Conservation (phyloP, 306 rosid species). For the Canavalia gladiata region DNA sequence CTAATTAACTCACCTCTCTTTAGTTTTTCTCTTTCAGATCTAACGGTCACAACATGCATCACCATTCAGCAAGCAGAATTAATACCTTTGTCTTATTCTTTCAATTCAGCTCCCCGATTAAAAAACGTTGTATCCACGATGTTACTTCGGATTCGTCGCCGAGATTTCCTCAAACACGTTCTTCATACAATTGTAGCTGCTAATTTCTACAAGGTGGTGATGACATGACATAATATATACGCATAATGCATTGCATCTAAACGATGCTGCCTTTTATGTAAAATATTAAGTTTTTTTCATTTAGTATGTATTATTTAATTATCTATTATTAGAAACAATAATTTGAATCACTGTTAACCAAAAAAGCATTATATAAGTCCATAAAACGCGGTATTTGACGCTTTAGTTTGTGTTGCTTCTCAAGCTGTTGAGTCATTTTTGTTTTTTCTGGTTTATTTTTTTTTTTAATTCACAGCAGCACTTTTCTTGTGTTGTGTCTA, state of each 20-base stretch:
- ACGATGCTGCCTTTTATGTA: neutral
- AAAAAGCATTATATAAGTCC: constrained; percentile 23
- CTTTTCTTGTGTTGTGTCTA: constrained; percentile 35
- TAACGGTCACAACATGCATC: neutral
- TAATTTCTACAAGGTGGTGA: constrained; percentile 25
- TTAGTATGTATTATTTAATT: neutral
- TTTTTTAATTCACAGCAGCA: neutral
- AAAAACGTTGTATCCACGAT: constrained; percentile 43
- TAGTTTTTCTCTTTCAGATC: neutral
- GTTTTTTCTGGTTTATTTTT: no score
- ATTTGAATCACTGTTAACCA: constrained; percentile 38
- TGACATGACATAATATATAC: neutral
- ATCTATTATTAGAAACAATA: constrained; percentile 30
- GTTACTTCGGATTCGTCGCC: constrained; percentile 62
- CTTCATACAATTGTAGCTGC: constrained; percentile 18
- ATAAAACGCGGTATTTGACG: constrained; percentile 42
- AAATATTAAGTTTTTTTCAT: no score
- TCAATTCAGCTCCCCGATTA: neutral
- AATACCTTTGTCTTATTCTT: neutral
- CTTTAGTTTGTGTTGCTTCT: constrained; percentile 47
- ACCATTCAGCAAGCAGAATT: no score
- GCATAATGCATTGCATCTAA: constrained; percentile 36
- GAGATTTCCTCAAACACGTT: constrained; percentile 67
- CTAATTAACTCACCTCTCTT: neutral
- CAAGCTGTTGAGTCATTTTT: constrained; percentile 34